Evolutionary conservation across 108 stramenopile species (phyloP), one percentile per base, ranked within the genome.

Genomic region (Fistulifera pelliculosa): DNA sequence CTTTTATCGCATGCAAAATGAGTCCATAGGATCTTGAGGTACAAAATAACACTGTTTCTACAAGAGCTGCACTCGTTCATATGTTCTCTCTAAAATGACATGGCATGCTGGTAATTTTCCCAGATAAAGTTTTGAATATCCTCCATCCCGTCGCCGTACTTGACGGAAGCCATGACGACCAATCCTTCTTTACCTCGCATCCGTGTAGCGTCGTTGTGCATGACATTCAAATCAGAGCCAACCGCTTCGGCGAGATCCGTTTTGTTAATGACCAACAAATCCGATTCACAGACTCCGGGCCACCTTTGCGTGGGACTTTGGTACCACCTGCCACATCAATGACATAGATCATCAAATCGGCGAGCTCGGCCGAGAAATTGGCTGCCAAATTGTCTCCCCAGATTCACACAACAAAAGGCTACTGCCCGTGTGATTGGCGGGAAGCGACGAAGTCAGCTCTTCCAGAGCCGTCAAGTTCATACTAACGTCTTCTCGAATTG

Each of bases 271-370:
- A 99, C 79, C 14, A 98, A 64, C 31, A 98, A 63, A 61, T 98
- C 96, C 7, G 78, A 79, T 77, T 98, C 95, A 5, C 96, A 96
- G 42, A 98, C 94, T 4, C 96, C 7, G 98, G 98, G 44, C 98
- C 98, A 54, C 98, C 98, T 72, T 98, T 98, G 49, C 98, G 77
- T 21, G 98, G 98, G 38, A 98, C 86, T 77, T 98, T 98, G 61
- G 97, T 96, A 12, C 98, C 98, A 22, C 98, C 98, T 1, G 98
- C 96, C 1, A 97, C 96, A 74, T 99, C 98, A 70, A 99, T 99
- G 18, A 99, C 98, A 59, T 99, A 99, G 24, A 99, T 68, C 0
- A 93, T 97, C 63, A 81, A 93, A 75, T 99, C 98, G 2, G 98
- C 98, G 35, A 99, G 66, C 71, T 99, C 98, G 13, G 70, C 48